Evolutionary conservation across 2,329 filamentous ascomycete genomes (phyloP).

Genomic region (Colletotrichum brevisporum): DNA sequence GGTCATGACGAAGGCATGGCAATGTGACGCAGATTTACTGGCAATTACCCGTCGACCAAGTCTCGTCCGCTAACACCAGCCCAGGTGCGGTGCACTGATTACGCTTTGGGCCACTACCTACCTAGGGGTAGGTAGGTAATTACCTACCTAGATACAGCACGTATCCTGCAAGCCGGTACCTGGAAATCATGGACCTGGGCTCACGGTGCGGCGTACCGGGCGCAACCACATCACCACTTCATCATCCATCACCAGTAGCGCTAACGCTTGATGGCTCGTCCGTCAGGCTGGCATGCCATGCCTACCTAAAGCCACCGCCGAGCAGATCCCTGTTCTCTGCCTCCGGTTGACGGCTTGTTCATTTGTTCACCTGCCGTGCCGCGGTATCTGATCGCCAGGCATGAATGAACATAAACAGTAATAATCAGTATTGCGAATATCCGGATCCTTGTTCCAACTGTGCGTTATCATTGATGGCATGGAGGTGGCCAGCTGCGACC

Average conservation of each 20-base stretch:
- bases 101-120: conserved; percentile 13
- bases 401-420: not conserved
- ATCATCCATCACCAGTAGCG: conserved; percentile 32
- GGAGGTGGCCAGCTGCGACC: not conserved
- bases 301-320: conserved; percentile 10
- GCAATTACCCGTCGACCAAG: conserved; percentile 3
- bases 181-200: not conserved
- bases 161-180: not conserved
- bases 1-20: conserved; percentile 40
- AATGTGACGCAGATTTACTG: conserved; percentile 40
- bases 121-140: not conserved
- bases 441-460: too few species aligned
- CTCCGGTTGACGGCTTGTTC: not conserved
- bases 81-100: conserved; percentile 10
- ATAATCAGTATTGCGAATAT: too few species aligned
- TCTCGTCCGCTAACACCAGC: conserved; percentile 10
- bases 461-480: too few species aligned
- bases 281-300: conserved; percentile 29
- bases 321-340: conserved; percentile 2
- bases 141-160: not conserved
- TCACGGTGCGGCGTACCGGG: conserved; percentile 21
- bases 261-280: conserved; percentile 6
- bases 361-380: not conserved
- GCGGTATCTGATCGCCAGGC: conserved; percentile 5
- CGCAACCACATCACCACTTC: conserved; percentile 36